phyloP scores from a whole-genome alignment of 306 rosid species.

The Cucumis sativus region DNA sequence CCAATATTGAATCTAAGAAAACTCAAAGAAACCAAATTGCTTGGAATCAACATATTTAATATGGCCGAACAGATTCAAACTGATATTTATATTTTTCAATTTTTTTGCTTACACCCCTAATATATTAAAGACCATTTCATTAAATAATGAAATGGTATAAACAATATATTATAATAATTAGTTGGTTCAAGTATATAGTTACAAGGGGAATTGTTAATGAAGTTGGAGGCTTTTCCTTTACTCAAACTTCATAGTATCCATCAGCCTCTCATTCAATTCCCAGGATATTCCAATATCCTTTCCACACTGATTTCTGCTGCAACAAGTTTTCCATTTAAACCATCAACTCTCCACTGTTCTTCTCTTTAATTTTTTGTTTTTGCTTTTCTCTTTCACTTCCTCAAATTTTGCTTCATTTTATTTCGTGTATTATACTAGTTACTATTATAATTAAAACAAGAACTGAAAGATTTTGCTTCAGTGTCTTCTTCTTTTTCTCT shows the following conservation, averaged over 20 bases:
- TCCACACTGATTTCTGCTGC: not conserved
- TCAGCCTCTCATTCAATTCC: not conserved
- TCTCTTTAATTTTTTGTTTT: not conserved
- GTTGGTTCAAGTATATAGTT: not conserved
- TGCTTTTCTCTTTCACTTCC: not conserved
- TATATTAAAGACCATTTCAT: not conserved
- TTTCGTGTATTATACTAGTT: too few relatives aligned
- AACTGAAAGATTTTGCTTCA: not conserved
- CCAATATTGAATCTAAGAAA: not conserved
- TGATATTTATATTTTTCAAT: not conserved
- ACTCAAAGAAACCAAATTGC: not conserved
- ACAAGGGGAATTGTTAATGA: not conserved
- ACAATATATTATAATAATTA: not conserved
- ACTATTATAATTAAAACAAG: too few relatives aligned
- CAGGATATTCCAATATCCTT: constrained; percentile 5
- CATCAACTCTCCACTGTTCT: not conserved
- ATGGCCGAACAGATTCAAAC: not conserved
- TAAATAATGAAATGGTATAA: not conserved
- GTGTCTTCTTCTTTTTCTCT: not conserved
- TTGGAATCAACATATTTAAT: not conserved
- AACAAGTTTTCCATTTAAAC: not conserved
- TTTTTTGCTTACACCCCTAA: not conserved
- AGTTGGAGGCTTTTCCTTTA: not conserved
- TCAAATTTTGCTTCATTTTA: not conserved
- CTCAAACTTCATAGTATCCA: not conserved